phyloP scores from a whole-genome alignment of 805 yeast genomes.

The Candida hungchunana region DNA sequence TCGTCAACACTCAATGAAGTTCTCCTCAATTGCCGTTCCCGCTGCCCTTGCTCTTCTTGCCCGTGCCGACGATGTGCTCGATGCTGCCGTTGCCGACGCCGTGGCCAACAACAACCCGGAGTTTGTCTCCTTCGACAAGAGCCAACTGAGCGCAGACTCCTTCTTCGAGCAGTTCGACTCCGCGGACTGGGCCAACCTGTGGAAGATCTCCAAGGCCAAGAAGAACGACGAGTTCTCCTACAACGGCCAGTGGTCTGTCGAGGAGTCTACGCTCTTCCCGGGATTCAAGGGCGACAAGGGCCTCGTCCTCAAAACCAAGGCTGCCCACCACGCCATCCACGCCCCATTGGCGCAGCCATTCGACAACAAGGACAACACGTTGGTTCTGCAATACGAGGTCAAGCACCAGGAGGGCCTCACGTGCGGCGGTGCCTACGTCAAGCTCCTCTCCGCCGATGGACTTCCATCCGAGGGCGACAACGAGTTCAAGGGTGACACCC shows the following conservation, averaged over 20 bases:
- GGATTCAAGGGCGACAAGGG: conserved; percentile 69
- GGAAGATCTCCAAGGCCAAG: conserved; percentile 59
- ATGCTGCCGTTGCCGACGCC: conserved; percentile 2
- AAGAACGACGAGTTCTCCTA: conserved; percentile 54
- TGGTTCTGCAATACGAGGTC: conserved; percentile 87
- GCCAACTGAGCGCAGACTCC: conserved; percentile 36
- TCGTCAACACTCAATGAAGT: conserved; percentile 18
- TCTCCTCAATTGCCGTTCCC: conserved; percentile 22
- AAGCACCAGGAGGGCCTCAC: conserved; percentile 72
- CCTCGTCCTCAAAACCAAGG: conserved; percentile 67
- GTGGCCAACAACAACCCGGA: conserved; percentile 27
- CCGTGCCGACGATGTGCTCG: conserved; percentile 11
- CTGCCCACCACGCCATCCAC: conserved; percentile 81
- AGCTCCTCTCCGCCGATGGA: conserved; percentile 52
- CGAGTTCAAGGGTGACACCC: conserved; percentile 60
- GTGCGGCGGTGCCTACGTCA: conserved; percentile 91
- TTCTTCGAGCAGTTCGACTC: conserved; percentile 64
- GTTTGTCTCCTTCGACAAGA: conserved; percentile 35
- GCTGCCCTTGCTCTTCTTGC: conserved; percentile 23
- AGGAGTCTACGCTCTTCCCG: conserved; percentile 52
- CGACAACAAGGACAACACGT: conserved; percentile 54
- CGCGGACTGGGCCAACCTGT: conserved; percentile 35
- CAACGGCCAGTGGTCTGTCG: conserved; percentile 73
- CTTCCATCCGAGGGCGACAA: conserved; percentile 31
- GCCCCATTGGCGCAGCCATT: conserved; percentile 53